These are phyloP conservation scores for Kregervanrija delftensis DNA, from an alignment of 805 yeast species.

Conservation along the genomic window DNA sequence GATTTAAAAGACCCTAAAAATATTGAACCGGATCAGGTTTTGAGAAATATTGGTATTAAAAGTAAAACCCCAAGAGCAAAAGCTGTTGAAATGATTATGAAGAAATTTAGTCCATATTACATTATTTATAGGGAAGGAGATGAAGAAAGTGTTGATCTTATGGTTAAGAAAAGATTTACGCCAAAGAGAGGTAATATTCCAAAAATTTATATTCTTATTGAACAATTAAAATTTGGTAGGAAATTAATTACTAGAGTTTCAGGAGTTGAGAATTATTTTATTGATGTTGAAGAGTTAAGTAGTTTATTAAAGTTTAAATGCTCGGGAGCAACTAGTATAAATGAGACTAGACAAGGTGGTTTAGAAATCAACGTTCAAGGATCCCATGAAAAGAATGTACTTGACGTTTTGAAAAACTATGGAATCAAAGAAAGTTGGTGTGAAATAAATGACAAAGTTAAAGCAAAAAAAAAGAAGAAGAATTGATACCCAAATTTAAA, in stretches of 20 bases:
- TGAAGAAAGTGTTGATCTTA: slow-evolving; percentile 15
- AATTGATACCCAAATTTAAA: not conserved
- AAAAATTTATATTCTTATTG: slow-evolving; percentile 50
- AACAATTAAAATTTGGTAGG: slow-evolving; percentile 76
- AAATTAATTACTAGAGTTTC: slow-evolving; percentile 69
- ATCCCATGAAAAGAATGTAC: slow-evolving; percentile 61
- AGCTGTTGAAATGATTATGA: not conserved
- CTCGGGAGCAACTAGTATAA: slow-evolving; percentile 81
- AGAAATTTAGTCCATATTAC: slow-evolving; percentile 9
- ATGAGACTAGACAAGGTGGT: slow-evolving; percentile 47
- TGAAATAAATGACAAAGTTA: slow-evolving; percentile 54
- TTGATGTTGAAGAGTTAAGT: slow-evolving; percentile 60
- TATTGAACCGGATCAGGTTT: slow-evolving; percentile 47
- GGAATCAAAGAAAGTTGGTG: slow-evolving; percentile 69
- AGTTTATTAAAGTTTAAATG: slow-evolving; percentile 69
- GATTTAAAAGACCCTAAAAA: slow-evolving; percentile 40
- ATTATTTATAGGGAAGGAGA: slow-evolving; percentile 7
- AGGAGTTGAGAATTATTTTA: slow-evolving; percentile 60
- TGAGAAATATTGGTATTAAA: slow-evolving; percentile 34
- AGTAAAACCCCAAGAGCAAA: slow-evolving; percentile 20
- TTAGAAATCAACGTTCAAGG: slow-evolving; percentile 86
- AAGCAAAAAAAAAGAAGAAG: slow-evolving; percentile 35
- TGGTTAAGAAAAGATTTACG: slow-evolving; percentile 17
- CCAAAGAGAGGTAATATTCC: slow-evolving; percentile 66
- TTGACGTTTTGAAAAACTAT: slow-evolving; percentile 47